A percentile compares a stretch with the other conserved stretches of the same genome.
phyloP scores from a whole-genome alignment of 106 monocot species.

The Vanilla planifolia region DNA sequence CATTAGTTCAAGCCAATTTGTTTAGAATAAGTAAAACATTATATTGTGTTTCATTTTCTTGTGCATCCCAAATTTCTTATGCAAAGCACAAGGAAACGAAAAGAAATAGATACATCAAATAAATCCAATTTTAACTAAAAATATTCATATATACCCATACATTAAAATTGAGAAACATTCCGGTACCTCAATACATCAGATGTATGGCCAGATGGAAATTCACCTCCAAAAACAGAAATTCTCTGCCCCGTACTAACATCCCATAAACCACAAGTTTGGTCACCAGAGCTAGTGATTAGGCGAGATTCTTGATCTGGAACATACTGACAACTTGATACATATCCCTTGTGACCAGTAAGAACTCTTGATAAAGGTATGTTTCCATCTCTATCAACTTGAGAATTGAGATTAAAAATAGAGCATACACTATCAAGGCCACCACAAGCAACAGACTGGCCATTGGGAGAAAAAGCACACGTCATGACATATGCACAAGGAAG shows the following conservation, averaged over 20 bases:
- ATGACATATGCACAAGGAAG: conserved; percentile 90
- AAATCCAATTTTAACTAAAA: neutral
- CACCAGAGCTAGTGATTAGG: conserved; percentile 86
- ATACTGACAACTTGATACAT: conserved; percentile 91
- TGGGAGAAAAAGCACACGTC: conserved; percentile 90
- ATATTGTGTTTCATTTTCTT: neutral
- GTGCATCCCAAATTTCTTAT: neutral
- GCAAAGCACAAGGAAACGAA: neutral
- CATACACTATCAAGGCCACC: conserved; percentile 94
- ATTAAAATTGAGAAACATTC: conserved; percentile 3
- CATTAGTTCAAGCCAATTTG: conserved; percentile 1
- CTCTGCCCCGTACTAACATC: conserved; percentile 92
- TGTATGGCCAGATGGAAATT: conserved; percentile 97
- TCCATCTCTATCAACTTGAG: conserved; percentile 78
- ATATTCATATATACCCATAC: neutral
- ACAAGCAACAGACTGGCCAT: conserved; percentile 85
- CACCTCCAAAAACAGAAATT: conserved; percentile 91
- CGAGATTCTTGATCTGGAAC: conserved; percentile 78
- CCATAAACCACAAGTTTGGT: conserved; percentile 93
- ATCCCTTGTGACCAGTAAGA: conserved; percentile 91
- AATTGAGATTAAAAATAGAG: conserved; percentile 87
- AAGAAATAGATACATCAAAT: neutral
- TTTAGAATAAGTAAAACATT: too few relatives aligned
- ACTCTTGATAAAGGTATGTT: conserved; percentile 75
- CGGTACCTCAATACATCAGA: conserved; percentile 81